Evolutionary conservation across 1,139 yeast species (phyloP).

Genomic region (Lodderomyces theae): DNA sequence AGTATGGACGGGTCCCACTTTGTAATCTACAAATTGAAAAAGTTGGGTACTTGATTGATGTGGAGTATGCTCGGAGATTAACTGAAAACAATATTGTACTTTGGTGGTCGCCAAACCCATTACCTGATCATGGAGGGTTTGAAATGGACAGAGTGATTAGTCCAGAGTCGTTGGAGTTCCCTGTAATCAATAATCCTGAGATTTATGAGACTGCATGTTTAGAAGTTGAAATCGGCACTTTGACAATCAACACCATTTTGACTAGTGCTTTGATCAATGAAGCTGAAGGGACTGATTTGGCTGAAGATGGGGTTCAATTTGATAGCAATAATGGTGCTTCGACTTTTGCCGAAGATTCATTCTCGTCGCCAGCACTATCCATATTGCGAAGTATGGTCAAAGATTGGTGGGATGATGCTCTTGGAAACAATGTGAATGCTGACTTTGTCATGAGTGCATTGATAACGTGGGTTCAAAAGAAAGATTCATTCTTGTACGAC

Average conservation of each 20-base stretch:
- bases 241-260: conserved; percentile 80
- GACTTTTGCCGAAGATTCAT: conserved; percentile 70
- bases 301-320: conserved; percentile 47
- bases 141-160: conserved; percentile 58
- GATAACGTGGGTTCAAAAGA: conserved; percentile 83
- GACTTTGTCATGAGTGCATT: conserved; percentile 83
- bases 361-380: conserved; percentile 71
- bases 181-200: conserved; percentile 75
- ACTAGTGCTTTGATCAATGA: conserved; percentile 83
- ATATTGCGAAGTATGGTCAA: conserved; percentile 75
- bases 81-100: conserved; percentile 63
- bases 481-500: conserved; percentile 72
- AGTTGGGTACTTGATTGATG: conserved; percentile 75
- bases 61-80: conserved; percentile 79
- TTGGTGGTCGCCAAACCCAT: conserved; percentile 90
- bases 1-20: conserved; percentile 77
- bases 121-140: conserved; percentile 84
- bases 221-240: conserved; percentile 75
- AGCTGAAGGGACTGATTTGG: conserved; percentile 84
- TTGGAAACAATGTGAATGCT: conserved; percentile 65
- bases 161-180: conserved; percentile 66
- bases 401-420: conserved; percentile 94
- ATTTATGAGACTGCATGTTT: conserved; percentile 75
- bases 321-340: conserved; percentile 48
- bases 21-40: conserved; percentile 81